Evolutionary conservation across 1,284 basidiomycete species (phyloP), one percentile per base, ranked within the genome.

Genomic region (Ganoderma multipileum): DNA sequence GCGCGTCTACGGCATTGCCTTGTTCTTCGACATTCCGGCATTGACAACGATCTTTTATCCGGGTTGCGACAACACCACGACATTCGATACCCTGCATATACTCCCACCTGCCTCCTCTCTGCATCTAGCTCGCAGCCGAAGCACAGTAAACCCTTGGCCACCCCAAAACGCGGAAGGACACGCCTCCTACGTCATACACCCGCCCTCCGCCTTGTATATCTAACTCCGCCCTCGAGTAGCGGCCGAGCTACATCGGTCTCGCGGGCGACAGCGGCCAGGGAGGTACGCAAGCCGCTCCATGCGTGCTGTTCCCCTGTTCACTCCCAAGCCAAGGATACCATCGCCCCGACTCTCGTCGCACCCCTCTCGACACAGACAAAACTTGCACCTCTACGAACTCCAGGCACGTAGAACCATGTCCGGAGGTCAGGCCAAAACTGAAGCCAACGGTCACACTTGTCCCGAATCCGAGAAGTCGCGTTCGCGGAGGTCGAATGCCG

Each of bases 121-220:
- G 7, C 9, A 38, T 7, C n/a, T 3, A n/a, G n/a, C 9, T n/a
- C 58, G 7, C 11, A 41, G 30, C 28, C 28, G 30, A n/a, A 23
- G 23, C 33, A 18, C 4, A 39, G 33, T 18, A 59, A 59, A 7
- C 30, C 20, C 12, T 30, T 9, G 30, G 41, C 41, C 2, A 58
- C 16, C 18, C 28, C 14, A 30, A 54, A 54, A 12, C 9, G 33
- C 33, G 33, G 33, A 33, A 33, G 33, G 3, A 57, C 16, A 39
- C 58, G 23, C 58, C 58, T 41, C 58, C 58, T 60, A 60, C 58
- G 58, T 60, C 58, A 60, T 60, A 60, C 23, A 38, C 38, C 30
- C 8, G 28, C 7, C 12, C 16, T 57, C 28, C 7, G 7, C 3
- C 16, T 30, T 28, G 33, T 14, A 33, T n/a, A 20, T 16, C 33